Evolutionary conservation across 1,284 basidiomycete genomes (phyloP), one percentile per base, ranked within the genome.

Genomic region (Athelia psychrophila): DNA sequence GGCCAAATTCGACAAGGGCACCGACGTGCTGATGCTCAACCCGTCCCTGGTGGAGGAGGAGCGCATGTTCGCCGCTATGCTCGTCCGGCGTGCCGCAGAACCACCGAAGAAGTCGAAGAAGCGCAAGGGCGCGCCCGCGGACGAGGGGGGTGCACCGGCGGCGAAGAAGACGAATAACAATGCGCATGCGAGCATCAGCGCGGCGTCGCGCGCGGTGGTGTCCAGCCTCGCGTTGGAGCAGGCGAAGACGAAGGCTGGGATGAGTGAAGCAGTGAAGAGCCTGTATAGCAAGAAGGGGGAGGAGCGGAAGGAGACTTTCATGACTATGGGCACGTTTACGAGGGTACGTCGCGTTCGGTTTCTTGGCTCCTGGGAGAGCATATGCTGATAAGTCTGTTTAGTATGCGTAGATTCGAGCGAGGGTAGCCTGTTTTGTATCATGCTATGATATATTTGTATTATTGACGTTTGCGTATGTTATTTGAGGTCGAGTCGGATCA

Each of bases 271-370:
- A 13, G 80, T 92, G 30, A 86, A 84, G 68, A 86, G 83, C 47
- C 60, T 91, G 49, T 92, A 91, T 63, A 64, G 71, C 20, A 30
- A 30, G 27, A 78, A 76, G 54, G 75, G 75, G 12, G 64, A 70
- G 36, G 75, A 75, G 54, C 75, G 70, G 64, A 88, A 89, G 62
- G 86, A 91, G 69, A 90, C 88, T 8, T 91, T 91, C 60, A 88
- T 87, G 79, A 91, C 89, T 0, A 86, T 84, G 80, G 82, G 80
- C 2, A 92, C 89, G 3, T 92, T 91, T 59, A 91, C 86, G 19
- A 78, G 89, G 68, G 88, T 90, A 63, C 62, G 88, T 79, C 13
- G 6, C 6, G 27, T 6, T 30, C 27, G 13, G 6, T 30, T 30
- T 30, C 6, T 30, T 13, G 27, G 13, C 27, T 30, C 27, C 13